Evolutionary conservation across 768 basidiomycete species (phyloP), one percentile per base, ranked within the genome.

Genomic region (Kwoniella heveanensis): DNA sequence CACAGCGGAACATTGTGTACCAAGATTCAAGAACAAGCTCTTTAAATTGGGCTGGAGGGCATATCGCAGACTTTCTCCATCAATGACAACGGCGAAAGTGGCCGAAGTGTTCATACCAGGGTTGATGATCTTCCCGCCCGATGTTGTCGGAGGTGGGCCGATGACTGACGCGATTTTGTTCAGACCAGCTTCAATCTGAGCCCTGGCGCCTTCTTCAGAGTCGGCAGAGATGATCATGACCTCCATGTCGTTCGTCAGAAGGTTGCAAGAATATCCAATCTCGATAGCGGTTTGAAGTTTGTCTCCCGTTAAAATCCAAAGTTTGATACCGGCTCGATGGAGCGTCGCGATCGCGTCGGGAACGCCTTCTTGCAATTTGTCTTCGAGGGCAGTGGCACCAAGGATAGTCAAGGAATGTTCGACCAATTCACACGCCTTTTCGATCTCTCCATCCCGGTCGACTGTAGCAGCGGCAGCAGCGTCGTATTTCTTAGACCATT

Each of bases 271-370:
- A 84, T 90, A 98, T 12, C 90, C 95, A 66, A 99, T 98, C 78
- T 97, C 95, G 75, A 99, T 97, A 15, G 95, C 95, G 0, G 95
- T 99, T 79, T 98, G 94, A 0, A 97, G 84, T 80, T 99, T 99
- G 81, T 99, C 95, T 26, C 94, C 93, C 36, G 95, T 98, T 53
- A 97, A 82, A 79, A 98, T 95, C 95, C 95, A 99, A 1, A 99
- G 80, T 81, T 97, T 99, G 83, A 99, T 96, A 13, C 95, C 95
- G 1, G 95, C 95, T 27, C 85, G 83, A 73, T 96, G 92, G 19
- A 99, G 83, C 59, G 85, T 88, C 69, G 92, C 92, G 68, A 99
- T 98, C 1, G 95, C 90, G 62, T 96, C 94, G 0, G 95, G 95
- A 0, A 99, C 95, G 12, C 95, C 95, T 75, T 90, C 92, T 75